Evolutionary conservation across 2,329 filamentous ascomycete species (phyloP), one percentile per base, ranked within the genome.

Genomic region (Zymoseptoria pseudotritici): DNA sequence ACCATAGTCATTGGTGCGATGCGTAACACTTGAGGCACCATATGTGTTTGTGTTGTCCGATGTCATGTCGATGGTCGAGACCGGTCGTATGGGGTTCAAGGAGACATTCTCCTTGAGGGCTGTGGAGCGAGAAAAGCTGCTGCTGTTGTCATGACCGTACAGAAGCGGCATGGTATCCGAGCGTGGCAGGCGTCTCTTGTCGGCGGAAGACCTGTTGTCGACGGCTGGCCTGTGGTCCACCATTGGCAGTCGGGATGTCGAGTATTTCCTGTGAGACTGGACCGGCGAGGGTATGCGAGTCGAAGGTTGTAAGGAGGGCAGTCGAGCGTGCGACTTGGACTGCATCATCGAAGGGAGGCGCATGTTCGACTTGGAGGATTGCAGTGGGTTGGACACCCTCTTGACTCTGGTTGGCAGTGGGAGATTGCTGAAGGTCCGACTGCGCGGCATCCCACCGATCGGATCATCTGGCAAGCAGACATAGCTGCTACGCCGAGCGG

Each of bases 101-200:
- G 70, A 64, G 22, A 71, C 63, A 59, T 73, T 73, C 62, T 74
- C 71, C 58, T 73, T 73, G 65, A 71, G 71, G 0, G 66, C 66
- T 8, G 67, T 71, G 20, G 63, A 57, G 13, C 67, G 66, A 19
- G 61, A 63, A 36, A 65, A 21, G 36, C 58, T 60, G 46, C 52
- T 60, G 51, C 54, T 49, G 42, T 60, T 57, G 29, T 66, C 58
- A 31, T 19, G 51, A 63, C 56, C 53, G 54, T 54, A 63, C 21
- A 74, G 62, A 61, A 73, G 59, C 9, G 72, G 71, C 65, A 72
- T 68, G 10, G 72, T 73, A 31, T 74, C 72, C 9, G 71, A 73
- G 50, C 71, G 58, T 26, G 65, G 64, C 42, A 73, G 64, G 19
- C 65, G 61, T 51, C 62, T 65, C 13, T 58, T 62, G 17, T 63